Percentiles rank a stretch among this genome's conserved stretches.
Conservation (phyloP, 2,329 filamentous ascomycete species). For the Xylaria sp. region DNA sequence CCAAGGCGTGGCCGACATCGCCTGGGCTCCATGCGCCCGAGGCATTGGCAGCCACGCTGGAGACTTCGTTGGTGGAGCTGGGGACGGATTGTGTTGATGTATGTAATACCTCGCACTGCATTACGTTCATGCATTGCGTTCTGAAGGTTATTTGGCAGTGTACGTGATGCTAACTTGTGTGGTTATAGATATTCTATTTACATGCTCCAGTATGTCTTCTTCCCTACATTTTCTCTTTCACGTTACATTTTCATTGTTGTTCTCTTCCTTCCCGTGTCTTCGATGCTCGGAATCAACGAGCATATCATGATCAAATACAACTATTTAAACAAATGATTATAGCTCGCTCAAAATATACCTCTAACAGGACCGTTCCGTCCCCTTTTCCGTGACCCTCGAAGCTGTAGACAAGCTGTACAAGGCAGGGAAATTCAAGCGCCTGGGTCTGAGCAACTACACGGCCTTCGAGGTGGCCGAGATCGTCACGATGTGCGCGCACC, state of each 20-base stretch:
- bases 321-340: too few species aligned
- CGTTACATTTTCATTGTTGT: too few species aligned
- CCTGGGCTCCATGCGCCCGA: slow-evolving; percentile 72
- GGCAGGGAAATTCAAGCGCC: slow-evolving; percentile 80
- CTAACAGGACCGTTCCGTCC: slow-evolving; percentile 65
- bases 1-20: slow-evolving; percentile 75
- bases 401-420: slow-evolving; percentile 83
- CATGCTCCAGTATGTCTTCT: slow-evolving; percentile 61
- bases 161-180: not conserved
- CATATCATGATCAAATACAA: not conserved
- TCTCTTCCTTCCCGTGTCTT: too few species aligned
- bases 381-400: slow-evolving; percentile 80
- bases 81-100: slow-evolving; percentile 77
- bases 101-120: slow-evolving; percentile 41
- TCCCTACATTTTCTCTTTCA: not conserved
- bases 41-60: slow-evolving; percentile 69
- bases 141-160: too few species aligned
- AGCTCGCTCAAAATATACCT: not conserved
- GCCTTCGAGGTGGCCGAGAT: slow-evolving; percentile 89
- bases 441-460: slow-evolving; percentile 85
- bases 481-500: slow-evolving; percentile 78
- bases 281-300: not conserved
- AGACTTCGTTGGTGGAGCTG: slow-evolving; percentile 75
- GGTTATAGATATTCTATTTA: slow-evolving; percentile 72
- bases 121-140: not conserved